Percentiles rank a stretch among this genome's conserved stretches.
Conservation (phyloP, 108 stramenopile species). For the Nitzschia palea region DNA sequence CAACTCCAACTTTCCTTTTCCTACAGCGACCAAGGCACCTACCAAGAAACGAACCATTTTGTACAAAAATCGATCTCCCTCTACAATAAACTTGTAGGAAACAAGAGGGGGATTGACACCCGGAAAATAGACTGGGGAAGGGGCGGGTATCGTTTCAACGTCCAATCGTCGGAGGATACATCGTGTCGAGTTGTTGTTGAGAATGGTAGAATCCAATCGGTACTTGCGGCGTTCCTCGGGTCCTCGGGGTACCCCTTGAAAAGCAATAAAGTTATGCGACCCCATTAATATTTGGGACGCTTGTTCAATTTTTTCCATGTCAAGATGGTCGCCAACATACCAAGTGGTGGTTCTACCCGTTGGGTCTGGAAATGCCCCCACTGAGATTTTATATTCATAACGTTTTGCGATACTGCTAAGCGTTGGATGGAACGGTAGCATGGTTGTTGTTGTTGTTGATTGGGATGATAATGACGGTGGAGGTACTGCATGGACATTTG, state of each 20-base stretch:
- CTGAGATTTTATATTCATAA: conserved; percentile 64
- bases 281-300: conserved; percentile 36
- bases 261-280: conserved; percentile 66
- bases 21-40: conserved; percentile 72
- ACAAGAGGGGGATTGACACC: conserved; percentile 11
- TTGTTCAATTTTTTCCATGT: conserved; percentile 4
- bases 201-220: background rate
- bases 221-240: background rate
- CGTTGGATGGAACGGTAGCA: conserved; percentile 72
- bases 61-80: conserved; percentile 83
- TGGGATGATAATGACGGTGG: no score
- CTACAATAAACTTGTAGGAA: conserved; percentile 49
- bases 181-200: background rate
- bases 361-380: conserved; percentile 68
- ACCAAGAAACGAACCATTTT: conserved; percentile 82
- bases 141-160: background rate
- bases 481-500: conserved; percentile 37
- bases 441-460: background rate
- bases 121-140: conserved; percentile 8
- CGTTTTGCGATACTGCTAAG: conserved; percentile 59
- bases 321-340: conserved; percentile 41
- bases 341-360: conserved; percentile 45
- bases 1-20: conserved; percentile 38
- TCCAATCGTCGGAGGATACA: conserved; percentile 4
- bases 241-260: conserved; percentile 41